Conservation (phyloP, 2,329 filamentous ascomycete genomes). For the Fusarium longipes region DNA sequence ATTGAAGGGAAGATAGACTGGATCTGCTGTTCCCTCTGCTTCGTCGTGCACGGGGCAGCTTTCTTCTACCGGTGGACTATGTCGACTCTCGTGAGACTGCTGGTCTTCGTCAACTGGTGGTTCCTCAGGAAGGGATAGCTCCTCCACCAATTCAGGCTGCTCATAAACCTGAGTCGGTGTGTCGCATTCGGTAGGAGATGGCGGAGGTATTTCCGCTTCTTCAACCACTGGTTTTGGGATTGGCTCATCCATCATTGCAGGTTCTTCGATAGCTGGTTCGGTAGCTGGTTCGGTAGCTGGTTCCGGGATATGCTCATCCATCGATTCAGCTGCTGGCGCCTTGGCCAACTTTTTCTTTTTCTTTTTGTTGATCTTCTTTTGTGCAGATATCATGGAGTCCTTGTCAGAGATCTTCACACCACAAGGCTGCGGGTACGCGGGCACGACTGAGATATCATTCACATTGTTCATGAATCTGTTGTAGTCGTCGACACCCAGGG, state of each 20-base stretch:
- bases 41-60: rapidly evolving
- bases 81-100: not conserved
- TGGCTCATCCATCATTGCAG: not conserved
- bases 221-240: not conserved
- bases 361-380: not conserved
- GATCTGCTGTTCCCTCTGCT: rapidly evolving
- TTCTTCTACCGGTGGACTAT: not conserved
- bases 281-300: too few relatives aligned
- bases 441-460: not conserved
- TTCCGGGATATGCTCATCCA: not conserved
- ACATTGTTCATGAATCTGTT: not conserved
- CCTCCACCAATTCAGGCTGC: not conserved
- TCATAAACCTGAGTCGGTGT: not conserved
- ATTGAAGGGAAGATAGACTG: not conserved
- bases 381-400: too few relatives aligned
- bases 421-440: too few relatives aligned
- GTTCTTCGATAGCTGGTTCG: too few relatives aligned
- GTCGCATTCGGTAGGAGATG: not conserved
- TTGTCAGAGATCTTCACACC: too few relatives aligned
- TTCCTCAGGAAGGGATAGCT: not conserved
- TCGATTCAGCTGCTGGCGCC: not conserved
- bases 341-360: not conserved
- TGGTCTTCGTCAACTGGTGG: not conserved
- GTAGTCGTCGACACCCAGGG: not conserved
- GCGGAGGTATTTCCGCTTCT: not conserved